Evolutionary conservation across 2,329 filamentous ascomycete genomes (phyloP).

Genomic region (Canariomyces notabilis): DNA sequence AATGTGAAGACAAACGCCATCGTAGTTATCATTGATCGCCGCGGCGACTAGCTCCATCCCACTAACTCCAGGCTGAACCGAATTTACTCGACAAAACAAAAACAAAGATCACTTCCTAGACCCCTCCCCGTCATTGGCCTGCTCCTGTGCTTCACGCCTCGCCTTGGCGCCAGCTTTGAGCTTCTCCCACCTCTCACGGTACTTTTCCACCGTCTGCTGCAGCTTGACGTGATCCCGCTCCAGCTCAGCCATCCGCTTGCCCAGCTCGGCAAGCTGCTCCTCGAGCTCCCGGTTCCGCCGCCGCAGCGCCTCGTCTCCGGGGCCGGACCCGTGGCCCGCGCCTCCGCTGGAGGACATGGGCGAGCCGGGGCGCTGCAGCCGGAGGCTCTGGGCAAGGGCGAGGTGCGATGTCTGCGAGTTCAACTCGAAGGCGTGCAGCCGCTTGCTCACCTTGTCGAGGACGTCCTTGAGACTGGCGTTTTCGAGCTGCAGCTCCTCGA

Average conservation of each 20-base stretch:
- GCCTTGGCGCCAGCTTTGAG: slow-evolving; percentile 58
- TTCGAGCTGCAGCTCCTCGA: slow-evolving; percentile 84
- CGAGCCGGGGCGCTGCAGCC: slow-evolving; percentile 55
- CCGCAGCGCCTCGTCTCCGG: slow-evolving; percentile 37
- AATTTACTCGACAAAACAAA: no score
- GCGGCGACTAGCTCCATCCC: no score
- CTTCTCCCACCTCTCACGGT: slow-evolving; percentile 57
- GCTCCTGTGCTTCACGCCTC: slow-evolving; percentile 40
- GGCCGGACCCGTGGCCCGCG: background rate
- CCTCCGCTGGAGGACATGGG: slow-evolving; percentile 36
- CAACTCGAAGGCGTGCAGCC: slow-evolving; percentile 89
- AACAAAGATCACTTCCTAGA: background rate
- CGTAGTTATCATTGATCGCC: no score
- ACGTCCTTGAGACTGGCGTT: slow-evolving; percentile 81
- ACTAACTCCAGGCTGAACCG: no score
- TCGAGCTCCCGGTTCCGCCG: slow-evolving; percentile 60
- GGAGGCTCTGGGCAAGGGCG: slow-evolving; percentile 77
- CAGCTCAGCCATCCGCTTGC: slow-evolving; percentile 59
- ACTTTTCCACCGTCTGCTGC: slow-evolving; percentile 52
- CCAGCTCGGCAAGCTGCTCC: slow-evolving; percentile 54
- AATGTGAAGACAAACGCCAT: no score
- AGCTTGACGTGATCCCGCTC: slow-evolving; percentile 57
- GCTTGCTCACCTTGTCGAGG: slow-evolving; percentile 78
- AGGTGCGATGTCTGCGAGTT: slow-evolving; percentile 83
- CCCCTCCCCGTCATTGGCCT: background rate